These are phyloP conservation scores for Penstemon davidsonii DNA, from an alignment of 257 asterid genomes.

Conservation along the genomic window DNA sequence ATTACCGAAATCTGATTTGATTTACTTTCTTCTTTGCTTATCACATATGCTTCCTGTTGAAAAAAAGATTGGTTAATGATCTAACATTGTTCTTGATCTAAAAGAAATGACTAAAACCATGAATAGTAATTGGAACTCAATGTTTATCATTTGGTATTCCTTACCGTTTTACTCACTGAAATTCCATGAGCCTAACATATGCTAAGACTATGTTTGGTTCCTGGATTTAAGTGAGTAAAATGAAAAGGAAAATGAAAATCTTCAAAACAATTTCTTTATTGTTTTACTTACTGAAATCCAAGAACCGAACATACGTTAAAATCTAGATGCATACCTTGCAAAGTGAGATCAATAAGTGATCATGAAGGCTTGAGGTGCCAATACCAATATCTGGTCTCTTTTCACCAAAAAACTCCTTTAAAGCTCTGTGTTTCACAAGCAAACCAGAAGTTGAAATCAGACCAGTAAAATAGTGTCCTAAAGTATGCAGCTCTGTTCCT, in stretches of 20 bases:
- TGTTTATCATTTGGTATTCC: no score
- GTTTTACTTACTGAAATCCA: no score
- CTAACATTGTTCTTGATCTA: not conserved
- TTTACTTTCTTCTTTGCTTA: slow-evolving; percentile 51
- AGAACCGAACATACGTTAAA: no score
- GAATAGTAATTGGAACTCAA: not conserved
- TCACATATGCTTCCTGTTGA: slow-evolving; percentile 70
- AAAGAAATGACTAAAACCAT: no score
- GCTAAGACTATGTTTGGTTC: no score
- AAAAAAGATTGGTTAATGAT: not conserved
- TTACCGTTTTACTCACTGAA: no score
- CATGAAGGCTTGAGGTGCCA: slow-evolving; percentile 54
- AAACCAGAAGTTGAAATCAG: slow-evolving; percentile 47
- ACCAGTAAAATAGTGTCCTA: slow-evolving; percentile 63
- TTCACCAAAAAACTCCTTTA: slow-evolving; percentile 58
- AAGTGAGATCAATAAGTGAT: slow-evolving; percentile 58
- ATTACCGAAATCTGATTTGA: slow-evolving; percentile 28
- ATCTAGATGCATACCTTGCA: slow-evolving; percentile 63
- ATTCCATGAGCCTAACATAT: no score
- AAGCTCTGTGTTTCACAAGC: slow-evolving; percentile 64
- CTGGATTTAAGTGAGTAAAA: no score
- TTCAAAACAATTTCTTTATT: no score
- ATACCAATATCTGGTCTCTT: slow-evolving; percentile 66
- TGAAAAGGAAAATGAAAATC: no score
- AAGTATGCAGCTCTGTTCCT: slow-evolving; percentile 67